A percentile compares a stretch with the other conserved stretches of the same genome.
phyloP scores from a whole-genome alignment of 1,139 yeast species.

The Blastobotrys serpentis region DNA sequence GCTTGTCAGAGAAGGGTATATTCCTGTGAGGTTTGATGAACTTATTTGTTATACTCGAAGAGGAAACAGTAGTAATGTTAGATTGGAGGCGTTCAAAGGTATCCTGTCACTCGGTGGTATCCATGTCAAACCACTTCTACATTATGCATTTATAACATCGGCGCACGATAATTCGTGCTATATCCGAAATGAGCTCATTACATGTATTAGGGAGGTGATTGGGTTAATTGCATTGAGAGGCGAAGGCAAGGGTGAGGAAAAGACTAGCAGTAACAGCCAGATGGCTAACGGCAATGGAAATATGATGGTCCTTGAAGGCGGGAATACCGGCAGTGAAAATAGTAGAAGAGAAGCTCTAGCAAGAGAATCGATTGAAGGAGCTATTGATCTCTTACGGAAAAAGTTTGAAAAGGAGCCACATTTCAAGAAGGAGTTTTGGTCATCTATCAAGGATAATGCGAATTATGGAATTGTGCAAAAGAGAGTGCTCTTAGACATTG shows the following conservation, averaged over 20 bases:
- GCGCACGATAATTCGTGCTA: slow-evolving; percentile 56
- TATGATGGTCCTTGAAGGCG: slow-evolving; percentile 32
- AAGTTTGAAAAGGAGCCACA: slow-evolving; percentile 66
- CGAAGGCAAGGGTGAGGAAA: slow-evolving; percentile 25
- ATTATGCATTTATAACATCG: slow-evolving; percentile 59
- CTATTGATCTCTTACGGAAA: slow-evolving; percentile 64
- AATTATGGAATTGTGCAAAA: slow-evolving; percentile 59
- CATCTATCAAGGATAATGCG: slow-evolving; percentile 48
- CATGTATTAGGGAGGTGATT: slow-evolving; percentile 50
- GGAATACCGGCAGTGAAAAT: slow-evolving; percentile 25
- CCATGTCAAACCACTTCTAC: slow-evolving; percentile 57
- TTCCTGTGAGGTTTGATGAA: slow-evolving; percentile 53
- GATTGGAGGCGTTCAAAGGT: slow-evolving; percentile 70
- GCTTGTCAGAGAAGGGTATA: slow-evolving; percentile 58
- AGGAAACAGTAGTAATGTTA: slow-evolving; percentile 50
- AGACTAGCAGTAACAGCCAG: slow-evolving; percentile 2
- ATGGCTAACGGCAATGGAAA: slow-evolving; percentile 3
- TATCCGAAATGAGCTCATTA: slow-evolving; percentile 52
- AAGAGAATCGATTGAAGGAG: slow-evolving; percentile 57
- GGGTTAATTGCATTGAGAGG: slow-evolving; percentile 73
- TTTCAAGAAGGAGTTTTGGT: slow-evolving; percentile 64
- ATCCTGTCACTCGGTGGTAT: slow-evolving; percentile 74
- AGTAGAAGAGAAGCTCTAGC: slow-evolving; percentile 44
- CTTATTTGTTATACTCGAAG: slow-evolving; percentile 51
- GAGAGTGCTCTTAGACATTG: slow-evolving; percentile 61